phyloP scores from a whole-genome alignment of 225 moss, liverwort and hornwort species.

The Asterella californica region DNA sequence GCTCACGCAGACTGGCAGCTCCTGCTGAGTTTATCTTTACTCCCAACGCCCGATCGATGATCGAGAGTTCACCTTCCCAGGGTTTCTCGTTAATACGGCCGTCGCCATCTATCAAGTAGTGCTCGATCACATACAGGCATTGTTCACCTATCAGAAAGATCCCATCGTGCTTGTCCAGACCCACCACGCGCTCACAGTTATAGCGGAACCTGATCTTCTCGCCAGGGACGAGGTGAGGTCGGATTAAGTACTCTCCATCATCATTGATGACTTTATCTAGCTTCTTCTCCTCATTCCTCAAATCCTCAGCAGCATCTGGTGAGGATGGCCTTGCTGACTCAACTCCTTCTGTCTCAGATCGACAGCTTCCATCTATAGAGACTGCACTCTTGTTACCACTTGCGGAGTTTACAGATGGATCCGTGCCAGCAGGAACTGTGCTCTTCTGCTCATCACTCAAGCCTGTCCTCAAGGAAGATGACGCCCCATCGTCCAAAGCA shows the following conservation, averaged over 20 bases:
- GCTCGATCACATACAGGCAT: slow-evolving; percentile 88
- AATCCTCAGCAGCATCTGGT: slow-evolving; percentile 43
- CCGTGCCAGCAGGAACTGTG: slow-evolving; percentile 24
- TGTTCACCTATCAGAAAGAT: slow-evolving; percentile 97
- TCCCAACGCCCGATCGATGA: slow-evolving; percentile 86
- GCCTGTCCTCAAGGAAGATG: slow-evolving; percentile 40
- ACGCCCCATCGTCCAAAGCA: slow-evolving; percentile 52
- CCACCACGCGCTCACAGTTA: slow-evolving; percentile 94
- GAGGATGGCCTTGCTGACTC: slow-evolving; percentile 43
- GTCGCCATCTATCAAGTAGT: slow-evolving; percentile 76
- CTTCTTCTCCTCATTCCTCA: slow-evolving; percentile 48
- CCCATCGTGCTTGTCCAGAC: slow-evolving; percentile 93
- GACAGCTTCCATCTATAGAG: slow-evolving; percentile 46
- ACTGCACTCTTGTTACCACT: slow-evolving; percentile 45
- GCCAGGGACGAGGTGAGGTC: slow-evolving; percentile 82
- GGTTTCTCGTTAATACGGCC: slow-evolving; percentile 93
- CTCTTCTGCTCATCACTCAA: slow-evolving; percentile 55
- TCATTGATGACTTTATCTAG: slow-evolving; percentile 63
- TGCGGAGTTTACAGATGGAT: slow-evolving; percentile 36
- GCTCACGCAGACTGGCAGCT: slow-evolving; percentile 68
- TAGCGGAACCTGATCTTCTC: slow-evolving; percentile 92
- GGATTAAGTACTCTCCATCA: slow-evolving; percentile 85
- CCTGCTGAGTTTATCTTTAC: slow-evolving; percentile 69
- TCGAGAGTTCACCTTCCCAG: slow-evolving; percentile 77
- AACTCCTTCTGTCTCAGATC: slow-evolving; percentile 33